Conservation (phyloP, 164 flowering plant species). For the Vitis riparia region DNA sequence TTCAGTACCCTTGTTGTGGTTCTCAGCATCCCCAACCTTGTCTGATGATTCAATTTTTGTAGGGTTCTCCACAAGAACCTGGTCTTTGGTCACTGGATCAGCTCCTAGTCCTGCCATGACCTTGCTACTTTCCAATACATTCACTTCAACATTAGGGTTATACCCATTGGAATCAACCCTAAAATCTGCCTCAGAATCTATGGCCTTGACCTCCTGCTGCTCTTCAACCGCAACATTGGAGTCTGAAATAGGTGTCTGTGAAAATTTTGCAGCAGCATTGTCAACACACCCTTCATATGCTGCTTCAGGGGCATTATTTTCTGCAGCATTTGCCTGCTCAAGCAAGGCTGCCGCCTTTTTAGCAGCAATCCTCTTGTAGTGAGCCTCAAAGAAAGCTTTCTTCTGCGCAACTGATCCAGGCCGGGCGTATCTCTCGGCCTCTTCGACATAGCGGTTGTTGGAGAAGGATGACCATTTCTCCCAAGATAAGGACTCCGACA, state of each 20-base stretch:
- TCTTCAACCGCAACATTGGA: conserved; percentile 1
- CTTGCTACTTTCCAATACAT: not conserved
- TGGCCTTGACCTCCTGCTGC: not conserved
- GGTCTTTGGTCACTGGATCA: conserved; percentile 9
- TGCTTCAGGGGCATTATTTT: not conserved
- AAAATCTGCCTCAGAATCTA: not conserved
- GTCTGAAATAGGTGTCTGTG: not conserved
- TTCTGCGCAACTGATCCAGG: conserved; percentile 78
- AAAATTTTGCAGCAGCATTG: not conserved
- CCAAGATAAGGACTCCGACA: conserved; percentile 61
- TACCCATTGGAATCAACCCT: not conserved
- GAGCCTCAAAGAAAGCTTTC: conserved; percentile 81
- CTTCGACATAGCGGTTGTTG: conserved; percentile 64
- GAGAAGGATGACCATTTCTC: conserved; percentile 71
- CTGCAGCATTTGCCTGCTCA: conserved; percentile 40
- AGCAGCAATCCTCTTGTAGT: conserved; percentile 60
- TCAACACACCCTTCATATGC: not conserved
- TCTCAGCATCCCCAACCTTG: conserved; percentile 11
- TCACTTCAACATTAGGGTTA: not conserved
- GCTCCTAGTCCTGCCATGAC: conserved; percentile 4
- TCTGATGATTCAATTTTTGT: conserved; percentile 10
- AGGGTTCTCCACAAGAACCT: conserved; percentile 13
- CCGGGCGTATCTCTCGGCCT: conserved; percentile 57
- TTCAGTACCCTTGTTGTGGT: conserved; percentile 6
- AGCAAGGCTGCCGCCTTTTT: conserved; percentile 50